Base-by-base conservation (phyloP, 2,329 filamentous ascomycete genomes). In the Hymenoscyphus occultus region DNA sequence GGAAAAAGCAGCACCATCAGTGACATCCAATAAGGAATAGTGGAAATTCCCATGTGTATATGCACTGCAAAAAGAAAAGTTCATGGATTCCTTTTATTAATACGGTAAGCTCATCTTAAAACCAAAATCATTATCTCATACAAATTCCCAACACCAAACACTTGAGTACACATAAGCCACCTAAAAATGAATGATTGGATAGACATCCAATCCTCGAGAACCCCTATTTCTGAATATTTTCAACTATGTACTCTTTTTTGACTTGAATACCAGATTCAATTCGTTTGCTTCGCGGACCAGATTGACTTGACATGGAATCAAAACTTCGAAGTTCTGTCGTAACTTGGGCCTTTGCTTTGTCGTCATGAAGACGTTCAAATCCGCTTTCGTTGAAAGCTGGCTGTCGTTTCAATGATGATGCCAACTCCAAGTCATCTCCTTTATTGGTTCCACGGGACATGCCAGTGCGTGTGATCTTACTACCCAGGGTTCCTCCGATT, bases 381-480 rank as follows among this genome's bases (percentile, higher is more conserved):
- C 56, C 56, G 31, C 56, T 58, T n/a, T 58, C 56, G 16, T 39
- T 58, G 31, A 58, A 58, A 22, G 31, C 28, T n/a, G 56, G n/a
- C 12, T 58, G 14, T 39, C 56, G 56, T 58, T 32, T 58, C 16
- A 28, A 28, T 28, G 28, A 28, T 28, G 56, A 19, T 58, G 31
- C 31, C 31, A 58, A 39, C 56, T 58, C 56, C 56, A 39, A 35
- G 14, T 58, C 56, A 39, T 35, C 56, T 35, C 56, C 56, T 58
- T 58, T 58, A n/a, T n/a, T 58, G 9, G 56, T 58, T 22, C 31
- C 56, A 35, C 56, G 56, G n/a, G 56, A 58, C 7, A 19, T 39
- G 39, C n/a, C 56, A 16, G 56, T 58, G 31, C 12, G 7, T 39
- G 56, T n/a, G 56, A 48, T 5, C 7, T 48, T 48, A 5, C 56